Evolutionary conservation across 1,284 basidiomycete species (phyloP).

Genomic region (Coriolopsis trogii): DNA sequence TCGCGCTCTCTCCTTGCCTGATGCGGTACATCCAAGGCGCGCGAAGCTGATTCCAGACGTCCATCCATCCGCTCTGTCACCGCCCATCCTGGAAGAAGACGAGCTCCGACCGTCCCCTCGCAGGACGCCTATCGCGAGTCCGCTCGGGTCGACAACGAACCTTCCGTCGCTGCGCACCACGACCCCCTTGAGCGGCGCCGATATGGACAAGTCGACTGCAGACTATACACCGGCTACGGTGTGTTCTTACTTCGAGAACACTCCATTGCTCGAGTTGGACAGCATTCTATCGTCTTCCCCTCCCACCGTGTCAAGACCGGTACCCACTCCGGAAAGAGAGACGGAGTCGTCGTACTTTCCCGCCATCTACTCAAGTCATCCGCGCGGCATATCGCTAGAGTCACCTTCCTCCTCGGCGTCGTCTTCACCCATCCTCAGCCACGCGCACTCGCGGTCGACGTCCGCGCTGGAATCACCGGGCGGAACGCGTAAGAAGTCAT

Average conservation of each 20-base stretch:
- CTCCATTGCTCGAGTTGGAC: neutral
- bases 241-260: neutral
- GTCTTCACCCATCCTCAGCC: slow-evolving; percentile 17
- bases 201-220: neutral
- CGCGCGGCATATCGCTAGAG: neutral
- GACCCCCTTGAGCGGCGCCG: neutral
- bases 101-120: slow-evolving; percentile 48
- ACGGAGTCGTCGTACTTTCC: slow-evolving; percentile 4
- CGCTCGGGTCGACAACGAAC: slow-evolving; percentile 38
- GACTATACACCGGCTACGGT: neutral
- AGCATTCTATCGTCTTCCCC: slow-evolving; percentile 3
- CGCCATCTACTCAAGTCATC: neutral
- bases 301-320: slow-evolving; percentile 6
- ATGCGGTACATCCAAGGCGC: slow-evolving; percentile 10
- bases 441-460: slow-evolving; percentile 5
- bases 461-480: slow-evolving; percentile 2
- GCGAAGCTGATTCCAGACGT: slow-evolving; percentile 1
- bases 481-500: slow-evolving; percentile 11
- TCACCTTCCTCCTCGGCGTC: slow-evolving; percentile 10
- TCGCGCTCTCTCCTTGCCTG: slow-evolving; percentile 19
- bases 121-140: slow-evolving; percentile 37
- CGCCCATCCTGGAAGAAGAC: slow-evolving; percentile 52
- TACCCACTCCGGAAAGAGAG: neutral
- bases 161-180: slow-evolving; percentile 21
- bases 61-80: slow-evolving; percentile 1